Evolutionary conservation across 2,329 filamentous ascomycete genomes (phyloP), one percentile per base, ranked within the genome.

Genomic region (Cladosporium colombiae): DNA sequence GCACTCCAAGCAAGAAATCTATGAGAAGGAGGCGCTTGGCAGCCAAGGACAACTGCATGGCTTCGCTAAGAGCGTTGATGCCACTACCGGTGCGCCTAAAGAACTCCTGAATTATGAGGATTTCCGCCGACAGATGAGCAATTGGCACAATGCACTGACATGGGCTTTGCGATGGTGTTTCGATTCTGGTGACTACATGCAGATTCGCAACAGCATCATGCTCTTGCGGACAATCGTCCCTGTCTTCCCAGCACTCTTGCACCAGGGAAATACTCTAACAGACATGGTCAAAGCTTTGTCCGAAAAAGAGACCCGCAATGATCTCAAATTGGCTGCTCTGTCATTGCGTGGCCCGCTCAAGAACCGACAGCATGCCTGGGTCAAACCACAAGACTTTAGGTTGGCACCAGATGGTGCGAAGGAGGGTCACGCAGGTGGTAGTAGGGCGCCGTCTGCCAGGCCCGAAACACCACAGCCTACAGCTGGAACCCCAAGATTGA

Each of bases 181-280:
- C 56, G 87, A 88, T 21, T 89, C 90, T 31, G 88, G 87, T 35
- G 94, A 98, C 78, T 99, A 95, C 86, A 97, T 97, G 90, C 93
- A 97, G 77, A 96, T 98, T 75, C 89, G 94, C 64, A 99, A 99
- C 76, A 92, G 93, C 53, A 96, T 98, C 70, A 95, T 91, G 66
- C 85, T 98, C 4, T 83, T 99, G 66, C 96, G 95, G 75, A 85
- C 87, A 13, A 84, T 97, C 57, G 86, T 92, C 27, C 88, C 92
- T 60, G 85, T 88, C 73, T 99, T 97, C 83, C 96, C 95, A 4
- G 90, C 89, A 18, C 87, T 98, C 66, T 92, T 96, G 74, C 95
- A 92, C 77, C 94, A 96, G 84, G 95, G 92, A 37, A 83, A 85
- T 35, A 81, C 85, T 40, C 84, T 91, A 70, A 82, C 91, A 23